phyloP scores from a whole-genome alignment of 2,329 filamentous ascomycete species.

The Cercospora sp. region DNA sequence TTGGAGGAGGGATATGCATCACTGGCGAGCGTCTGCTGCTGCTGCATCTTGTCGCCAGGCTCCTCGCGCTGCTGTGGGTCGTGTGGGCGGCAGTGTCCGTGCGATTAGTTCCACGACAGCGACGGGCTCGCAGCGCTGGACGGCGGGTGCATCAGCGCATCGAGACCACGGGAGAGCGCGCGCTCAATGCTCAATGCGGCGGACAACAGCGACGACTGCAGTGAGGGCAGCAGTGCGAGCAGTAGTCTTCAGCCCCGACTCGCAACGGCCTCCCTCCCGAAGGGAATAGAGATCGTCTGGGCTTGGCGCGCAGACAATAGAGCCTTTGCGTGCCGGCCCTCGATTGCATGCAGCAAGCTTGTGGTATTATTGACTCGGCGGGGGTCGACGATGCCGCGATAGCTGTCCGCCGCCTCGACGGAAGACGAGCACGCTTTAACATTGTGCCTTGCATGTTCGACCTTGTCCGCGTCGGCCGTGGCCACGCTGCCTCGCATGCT shows the following conservation, averaged over 20 bases:
- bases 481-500: background rate
- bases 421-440: background rate
- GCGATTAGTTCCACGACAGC: background rate
- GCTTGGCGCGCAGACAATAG: constrained; percentile 8
- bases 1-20: constrained; percentile 7
- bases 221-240: background rate
- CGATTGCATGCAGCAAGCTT: background rate
- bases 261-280: background rate
- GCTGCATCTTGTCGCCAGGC: constrained; percentile 7
- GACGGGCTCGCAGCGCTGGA: constrained; percentile 2
- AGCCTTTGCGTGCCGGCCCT: background rate
- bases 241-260: background rate
- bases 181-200: background rate
- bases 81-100: background rate
- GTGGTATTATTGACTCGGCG: constrained; percentile 1
- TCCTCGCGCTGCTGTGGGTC: constrained; percentile 1
- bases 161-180: background rate
- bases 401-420: background rate
- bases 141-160: constrained; percentile 2
- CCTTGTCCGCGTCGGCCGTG: constrained; percentile 1
- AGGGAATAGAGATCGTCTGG: background rate
- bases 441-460: background rate
- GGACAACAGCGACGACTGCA: background rate
- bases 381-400: background rate
- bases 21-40: constrained; percentile 6